These are phyloP conservation scores for Paulownia fortunei DNA, from an alignment of 257 asterid species.

Conservation along the genomic window DNA sequence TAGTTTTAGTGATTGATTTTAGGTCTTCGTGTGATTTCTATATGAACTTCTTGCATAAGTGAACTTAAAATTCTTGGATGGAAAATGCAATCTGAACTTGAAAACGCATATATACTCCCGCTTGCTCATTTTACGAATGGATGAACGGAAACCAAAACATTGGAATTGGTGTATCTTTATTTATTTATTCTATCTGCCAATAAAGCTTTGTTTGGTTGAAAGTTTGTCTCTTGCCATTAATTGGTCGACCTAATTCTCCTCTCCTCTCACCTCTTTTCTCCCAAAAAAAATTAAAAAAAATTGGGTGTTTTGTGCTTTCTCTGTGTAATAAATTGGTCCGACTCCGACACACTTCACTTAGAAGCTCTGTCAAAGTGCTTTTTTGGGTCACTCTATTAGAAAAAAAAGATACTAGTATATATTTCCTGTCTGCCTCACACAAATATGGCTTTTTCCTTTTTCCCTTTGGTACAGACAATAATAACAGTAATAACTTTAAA, in stretches of 20 bases:
- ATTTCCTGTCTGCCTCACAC: slow-evolving; percentile 1
- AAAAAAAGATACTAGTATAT: neutral
- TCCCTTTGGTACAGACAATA: neutral
- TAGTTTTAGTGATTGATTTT: neutral
- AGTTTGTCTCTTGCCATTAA: slow-evolving; percentile 29
- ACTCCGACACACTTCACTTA: slow-evolving; percentile 29
- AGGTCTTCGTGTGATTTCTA: no score
- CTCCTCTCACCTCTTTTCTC: neutral
- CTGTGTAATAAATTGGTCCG: neutral
- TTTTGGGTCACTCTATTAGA: neutral
- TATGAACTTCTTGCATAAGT: no score
- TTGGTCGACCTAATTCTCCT: slow-evolving; percentile 5
- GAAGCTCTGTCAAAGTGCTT: slow-evolving; percentile 28
- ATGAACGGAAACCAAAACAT: neutral
- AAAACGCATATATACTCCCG: no score
- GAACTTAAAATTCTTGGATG: no score
- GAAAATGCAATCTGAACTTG: no score
- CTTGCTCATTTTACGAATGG: neutral
- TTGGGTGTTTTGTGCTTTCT: neutral
- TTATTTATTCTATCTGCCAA: neutral
- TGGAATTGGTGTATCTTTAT: neutral
- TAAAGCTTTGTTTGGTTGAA: slow-evolving; percentile 16
- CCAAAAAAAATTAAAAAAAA: neutral
- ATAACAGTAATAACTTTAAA: neutral
- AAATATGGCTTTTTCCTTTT: neutral